Evolutionary conservation across 768 basidiomycete genomes (phyloP), one percentile per base, ranked within the genome.

Genomic region (Russula emetica): DNA sequence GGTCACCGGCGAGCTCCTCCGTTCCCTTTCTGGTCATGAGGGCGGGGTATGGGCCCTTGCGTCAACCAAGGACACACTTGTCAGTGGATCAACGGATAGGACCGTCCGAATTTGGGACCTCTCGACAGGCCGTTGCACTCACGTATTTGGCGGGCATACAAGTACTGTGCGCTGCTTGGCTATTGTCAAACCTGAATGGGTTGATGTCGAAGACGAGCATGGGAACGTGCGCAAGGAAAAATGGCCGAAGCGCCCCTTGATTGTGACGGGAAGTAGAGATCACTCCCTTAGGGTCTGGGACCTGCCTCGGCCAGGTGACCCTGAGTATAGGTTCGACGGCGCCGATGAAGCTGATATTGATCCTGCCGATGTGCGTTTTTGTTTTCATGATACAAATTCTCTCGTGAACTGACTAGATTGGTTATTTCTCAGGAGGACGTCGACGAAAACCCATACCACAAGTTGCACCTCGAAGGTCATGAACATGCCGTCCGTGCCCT

Each of bases 31-130:
- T 62, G 96, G 95, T 3, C 95, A 98, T 70, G 91, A 94, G 69
- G 95, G 95, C 55, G 95, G 95, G 20, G 94, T 98, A 1, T 98
- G 95, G 95, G 94, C 95, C 18, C 78, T 98, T n/a, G 90, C 90
- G 5, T 87, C 89, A 40, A 92, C 83, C 74, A 92, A 90, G 78
- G 85, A 93, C 73, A 83, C 88, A 30, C 83, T 94, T 20, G 94
- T 96, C 68, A 93, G 89, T 69, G 94, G 94, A 5, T 92, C 90
- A 14, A 97, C 94, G 9, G 94, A 97, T 76, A 85, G 94, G 32
- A 95, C 93, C 0, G 92, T 97, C 60, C 81, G 94, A 55, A 89
- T 95, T 44, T 97, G 94, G 94, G 87, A 95, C 71, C 78, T 96
- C 40, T 75, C 82, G 42, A 87, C 83, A 5, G 90, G 91, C 2